phyloP scores from a whole-genome alignment of 257 asterid species.

The Solanum paucissectum region DNA sequence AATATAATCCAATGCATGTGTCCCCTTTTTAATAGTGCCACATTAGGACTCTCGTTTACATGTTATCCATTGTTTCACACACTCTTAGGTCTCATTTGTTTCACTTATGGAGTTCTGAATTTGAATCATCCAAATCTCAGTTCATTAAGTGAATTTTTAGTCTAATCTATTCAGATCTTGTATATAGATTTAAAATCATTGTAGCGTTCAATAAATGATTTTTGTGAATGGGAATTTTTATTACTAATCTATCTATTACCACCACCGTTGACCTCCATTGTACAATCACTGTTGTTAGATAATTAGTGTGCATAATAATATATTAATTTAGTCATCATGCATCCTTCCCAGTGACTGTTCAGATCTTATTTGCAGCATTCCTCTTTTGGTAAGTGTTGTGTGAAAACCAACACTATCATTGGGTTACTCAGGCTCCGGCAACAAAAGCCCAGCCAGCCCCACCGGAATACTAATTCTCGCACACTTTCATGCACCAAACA shows the following conservation, averaged over 20 bases:
- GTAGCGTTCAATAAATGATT: neutral
- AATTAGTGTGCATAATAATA: neutral
- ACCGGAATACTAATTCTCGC: neutral
- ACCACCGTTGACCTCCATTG: neutral
- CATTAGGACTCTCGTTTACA: neutral
- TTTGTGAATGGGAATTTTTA: neutral
- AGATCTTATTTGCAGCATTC: neutral
- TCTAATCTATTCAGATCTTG: neutral
- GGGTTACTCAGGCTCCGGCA: neutral
- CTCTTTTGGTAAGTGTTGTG: neutral
- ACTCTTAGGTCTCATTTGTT: neutral
- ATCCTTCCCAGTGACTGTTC: neutral
- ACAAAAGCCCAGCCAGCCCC: neutral
- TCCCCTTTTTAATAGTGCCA: neutral
- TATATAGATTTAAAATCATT: neutral
- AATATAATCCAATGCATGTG: neutral
- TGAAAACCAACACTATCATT: neutral
- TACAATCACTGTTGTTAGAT: neutral
- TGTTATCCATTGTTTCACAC: neutral
- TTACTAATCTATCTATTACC: neutral
- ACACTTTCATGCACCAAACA: neutral
- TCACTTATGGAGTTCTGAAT: neutral
- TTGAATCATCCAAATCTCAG: neutral
- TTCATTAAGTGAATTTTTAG: neutral
- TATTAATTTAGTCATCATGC: neutral